Evolutionary conservation across 2,329 filamentous ascomycete species (phyloP), one percentile per base, ranked within the genome.

Genomic region (Claviceps humidiphila): DNA sequence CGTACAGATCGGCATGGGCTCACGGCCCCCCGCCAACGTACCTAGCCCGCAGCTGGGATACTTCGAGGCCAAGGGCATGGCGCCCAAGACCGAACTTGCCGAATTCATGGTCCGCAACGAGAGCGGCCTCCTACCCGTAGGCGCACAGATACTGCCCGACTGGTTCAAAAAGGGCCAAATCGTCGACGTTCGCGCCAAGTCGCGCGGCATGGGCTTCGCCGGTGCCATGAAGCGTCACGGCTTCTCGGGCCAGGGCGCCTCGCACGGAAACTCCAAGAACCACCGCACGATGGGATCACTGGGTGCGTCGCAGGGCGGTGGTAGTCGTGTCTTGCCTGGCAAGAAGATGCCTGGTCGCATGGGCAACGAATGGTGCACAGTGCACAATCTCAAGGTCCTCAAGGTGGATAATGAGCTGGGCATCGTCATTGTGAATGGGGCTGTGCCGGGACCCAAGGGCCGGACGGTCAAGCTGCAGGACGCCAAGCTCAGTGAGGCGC

Each of bases 321-420:
- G 93, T 71, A 94, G 88, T 57, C 82, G 93, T 70, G 91, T 98
- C 24, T 74, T 89, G 64, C 93, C 93, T 0, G 93, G 93, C 55
- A 98, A 98, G 81, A 93, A 89, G 73, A 98, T 98, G 93, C 82
- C 93, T 3, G 93, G 93, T 52, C 82, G 88, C 54, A 97, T 98
- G 93, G 93, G 93, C 57, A 87, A 85, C 58, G 80, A 95, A 68
- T 82, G 81, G 59, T 86, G 89, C 52, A 98, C 93, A 47, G 78
- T 93, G 53, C 90, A 96, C 76, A 96, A 95, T 70, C 73, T 97
- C 60, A 87, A 85, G 70, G 82, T 98, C 51, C 72, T 98, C 66
- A 84, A 89, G 74, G 84, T 95, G 38, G 89, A 97, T 70, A 78
- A 83, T 60, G 84, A 87, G 67, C 84, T 90, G 63, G 93, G 93